Conservation (phyloP, 257 asterid species). For the Nicotiana benthamiana region DNA sequence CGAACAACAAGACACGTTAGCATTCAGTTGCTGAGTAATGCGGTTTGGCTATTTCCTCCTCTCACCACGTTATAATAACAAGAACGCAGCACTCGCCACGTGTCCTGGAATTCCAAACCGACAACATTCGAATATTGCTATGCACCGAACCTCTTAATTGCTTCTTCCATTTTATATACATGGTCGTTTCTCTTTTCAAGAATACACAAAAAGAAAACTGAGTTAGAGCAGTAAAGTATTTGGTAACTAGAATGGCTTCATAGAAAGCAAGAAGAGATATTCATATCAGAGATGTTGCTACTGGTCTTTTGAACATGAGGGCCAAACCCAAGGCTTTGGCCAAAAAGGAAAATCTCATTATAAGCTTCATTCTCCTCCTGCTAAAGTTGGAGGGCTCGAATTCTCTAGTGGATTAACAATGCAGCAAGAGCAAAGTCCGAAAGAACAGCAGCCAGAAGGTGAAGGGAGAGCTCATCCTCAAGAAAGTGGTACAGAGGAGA, state of each 20-base stretch:
- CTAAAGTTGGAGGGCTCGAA: not conserved
- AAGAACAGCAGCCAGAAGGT: not conserved
- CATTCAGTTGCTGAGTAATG: not conserved
- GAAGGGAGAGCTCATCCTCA: not conserved
- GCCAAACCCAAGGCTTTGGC: not conserved
- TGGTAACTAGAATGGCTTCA: conserved; percentile 26
- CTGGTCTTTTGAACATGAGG: not conserved
- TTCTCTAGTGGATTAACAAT: not conserved
- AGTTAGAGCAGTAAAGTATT: not conserved
- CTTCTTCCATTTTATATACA: not conserved
- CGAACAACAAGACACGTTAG: not conserved
- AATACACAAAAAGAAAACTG: not conserved
- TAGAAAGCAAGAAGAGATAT: conserved; percentile 35
- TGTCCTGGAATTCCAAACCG: not conserved
- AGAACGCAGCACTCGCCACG: not conserved
- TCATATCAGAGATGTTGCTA: not conserved
- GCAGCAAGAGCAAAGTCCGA: not conserved
- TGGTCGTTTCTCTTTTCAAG: not conserved
- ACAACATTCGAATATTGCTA: not conserved
- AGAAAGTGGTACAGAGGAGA: not conserved
- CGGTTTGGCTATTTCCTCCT: not conserved
- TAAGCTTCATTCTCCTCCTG: not conserved
- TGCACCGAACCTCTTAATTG: not conserved
- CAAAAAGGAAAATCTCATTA: not conserved
- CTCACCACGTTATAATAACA: not conserved